Base-by-base conservation (phyloP, 75 land plant genomes). In the Azolla pinnata region DNA sequence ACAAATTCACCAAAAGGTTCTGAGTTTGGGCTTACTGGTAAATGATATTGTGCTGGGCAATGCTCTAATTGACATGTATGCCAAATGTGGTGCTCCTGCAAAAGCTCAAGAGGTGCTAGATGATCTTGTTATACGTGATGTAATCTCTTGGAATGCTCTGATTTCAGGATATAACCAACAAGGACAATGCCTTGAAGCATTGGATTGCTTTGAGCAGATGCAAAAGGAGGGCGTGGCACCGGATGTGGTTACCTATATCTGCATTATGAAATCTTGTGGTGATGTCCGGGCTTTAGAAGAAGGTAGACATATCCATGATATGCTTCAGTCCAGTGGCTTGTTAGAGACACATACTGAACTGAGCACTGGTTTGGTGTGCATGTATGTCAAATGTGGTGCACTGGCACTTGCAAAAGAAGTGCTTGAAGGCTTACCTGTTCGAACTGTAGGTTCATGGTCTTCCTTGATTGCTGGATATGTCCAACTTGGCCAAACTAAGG, bases 31-130 rank as follows among this genome's bases (percentile, higher is more conserved):
- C n/a, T n/a, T n/a, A n/a, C n/a, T n/a, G n/a, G n/a, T n/a, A n/a
- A n/a, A n/a, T n/a, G n/a, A n/a, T n/a, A n/a, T n/a, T n/a, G n/a
- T n/a, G n/a, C n/a, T n/a, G n/a, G 80, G 67, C 60, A 83, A 80
- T 52, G 73, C 83, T 21, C 34, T 67, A 1, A 66, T 83, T 0
- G 82, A 79, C 38, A 76, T 85, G 89, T 85, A 86, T 54, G 82
- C 64, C 0, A 86, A 83, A 50, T 77, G 78, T 56, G 81, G 83
- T 0, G 35, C 30, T 5, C 19, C 70, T 4, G 54, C 29, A 5
- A 51, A 62, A 14, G 67, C 85, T 14, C 70, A 40, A 0, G 33
- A 70, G 23, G 74, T 82, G 14, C 81, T 82, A 58, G 78, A 79
- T 57, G 33, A 65, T 14, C 75, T 85, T 71, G 9, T 32, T 19